A percentile compares a stretch with the other conserved stretches of the same genome.
phyloP scores from a whole-genome alignment of 441 rosid species.

The Populus hybrid region DNA sequence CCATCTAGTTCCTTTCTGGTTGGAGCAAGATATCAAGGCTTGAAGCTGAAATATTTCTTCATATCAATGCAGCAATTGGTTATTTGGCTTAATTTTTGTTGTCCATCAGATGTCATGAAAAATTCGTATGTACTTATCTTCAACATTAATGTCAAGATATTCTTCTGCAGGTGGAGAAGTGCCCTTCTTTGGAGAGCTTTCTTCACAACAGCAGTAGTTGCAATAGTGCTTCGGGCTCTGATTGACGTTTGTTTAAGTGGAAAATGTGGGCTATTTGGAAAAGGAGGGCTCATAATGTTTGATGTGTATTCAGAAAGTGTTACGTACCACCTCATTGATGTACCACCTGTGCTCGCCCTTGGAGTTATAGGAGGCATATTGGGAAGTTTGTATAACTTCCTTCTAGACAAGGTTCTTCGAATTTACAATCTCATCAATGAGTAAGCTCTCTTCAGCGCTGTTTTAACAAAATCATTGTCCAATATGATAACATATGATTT shows the following conservation, averaged over 20 bases:
- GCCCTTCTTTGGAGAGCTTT: slow-evolving; percentile 87
- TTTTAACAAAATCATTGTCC: too few species aligned
- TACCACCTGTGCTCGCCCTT: slow-evolving; percentile 68
- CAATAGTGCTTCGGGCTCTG: slow-evolving; percentile 67
- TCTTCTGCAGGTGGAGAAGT: slow-evolving; percentile 85
- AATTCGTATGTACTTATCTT: not conserved
- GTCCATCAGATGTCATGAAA: not conserved
- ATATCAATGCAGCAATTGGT: not conserved
- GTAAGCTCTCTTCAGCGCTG: slow-evolving; percentile 38
- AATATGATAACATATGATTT: not conserved
- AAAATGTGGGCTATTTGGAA: slow-evolving; percentile 83
- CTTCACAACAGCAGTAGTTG: slow-evolving; percentile 82
- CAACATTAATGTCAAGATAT: not conserved
- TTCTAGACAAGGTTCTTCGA: slow-evolving; percentile 61
- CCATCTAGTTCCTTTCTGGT: not conserved
- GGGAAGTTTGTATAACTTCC: slow-evolving; percentile 72
- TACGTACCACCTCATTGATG: slow-evolving; percentile 67
- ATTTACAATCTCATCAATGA: slow-evolving; percentile 54
- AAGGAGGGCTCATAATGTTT: slow-evolving; percentile 82
- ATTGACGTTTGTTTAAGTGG: slow-evolving; percentile 78
- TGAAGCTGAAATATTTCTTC: not conserved
- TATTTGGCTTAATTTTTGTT: not conserved
- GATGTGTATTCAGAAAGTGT: slow-evolving; percentile 66
- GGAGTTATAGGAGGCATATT: slow-evolving; percentile 80
- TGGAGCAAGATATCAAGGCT: not conserved